Evolutionary conservation across 2,329 filamentous ascomycete genomes (phyloP).

Genomic region (Xylaria digitata): DNA sequence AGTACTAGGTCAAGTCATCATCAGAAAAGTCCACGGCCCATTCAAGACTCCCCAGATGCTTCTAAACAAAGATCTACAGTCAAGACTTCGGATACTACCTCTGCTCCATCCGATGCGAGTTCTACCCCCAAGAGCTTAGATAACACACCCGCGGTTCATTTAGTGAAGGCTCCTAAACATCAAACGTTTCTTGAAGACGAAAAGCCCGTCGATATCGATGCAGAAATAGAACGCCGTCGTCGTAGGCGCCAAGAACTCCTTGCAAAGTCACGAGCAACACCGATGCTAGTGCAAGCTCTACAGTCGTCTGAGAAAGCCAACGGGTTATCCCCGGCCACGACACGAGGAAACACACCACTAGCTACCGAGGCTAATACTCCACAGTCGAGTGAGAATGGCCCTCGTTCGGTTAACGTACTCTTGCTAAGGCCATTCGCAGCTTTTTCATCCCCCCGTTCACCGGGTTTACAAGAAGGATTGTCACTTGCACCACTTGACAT

Average conservation of each 20-base stretch:
- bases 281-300: constrained; percentile 80
- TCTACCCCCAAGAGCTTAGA: constrained; percentile 68
- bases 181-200: constrained; percentile 63
- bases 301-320: constrained; percentile 70
- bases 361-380: constrained; percentile 57
- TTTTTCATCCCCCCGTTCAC: constrained; percentile 54
- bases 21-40: constrained; percentile 59
- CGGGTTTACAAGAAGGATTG: constrained; percentile 62
- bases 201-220: constrained; percentile 79
- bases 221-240: constrained; percentile 85
- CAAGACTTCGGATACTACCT: constrained; percentile 68
- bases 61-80: constrained; percentile 69
- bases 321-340: constrained; percentile 64
- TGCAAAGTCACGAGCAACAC: constrained; percentile 81
- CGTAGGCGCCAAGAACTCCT: constrained; percentile 86
- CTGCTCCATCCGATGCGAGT: constrained; percentile 75
- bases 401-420: background rate
- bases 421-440: constrained; percentile 40
- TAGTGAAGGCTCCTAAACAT: constrained; percentile 50
- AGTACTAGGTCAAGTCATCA: constrained; percentile 59
- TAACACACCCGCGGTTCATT: constrained; percentile 48
- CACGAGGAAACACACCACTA: constrained; percentile 57
- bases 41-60: constrained; percentile 69
- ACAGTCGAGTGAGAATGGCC: constrained; percentile 57
- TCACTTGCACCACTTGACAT: constrained; percentile 72